Evolutionary conservation across 768 basidiomycete species (phyloP), one percentile per base, ranked within the genome.

Genomic region (Pulveroboletus frians): DNA sequence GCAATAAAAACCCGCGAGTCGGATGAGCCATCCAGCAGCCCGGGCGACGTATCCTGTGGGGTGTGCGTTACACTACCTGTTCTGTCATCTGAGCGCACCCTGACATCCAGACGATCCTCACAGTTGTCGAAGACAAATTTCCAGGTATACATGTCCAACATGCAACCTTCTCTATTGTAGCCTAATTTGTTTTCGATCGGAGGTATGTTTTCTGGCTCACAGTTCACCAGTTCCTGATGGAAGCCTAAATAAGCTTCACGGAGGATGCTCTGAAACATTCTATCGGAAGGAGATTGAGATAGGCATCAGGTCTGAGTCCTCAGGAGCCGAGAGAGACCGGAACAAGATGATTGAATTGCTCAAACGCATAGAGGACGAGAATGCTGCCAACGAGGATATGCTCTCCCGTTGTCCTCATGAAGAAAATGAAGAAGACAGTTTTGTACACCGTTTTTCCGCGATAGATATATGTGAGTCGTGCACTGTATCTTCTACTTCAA

Each of bases 161-260:
- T 93, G 91, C 69, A 92, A 92, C 59, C 69, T 85, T 23, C 77
- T 78, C 0, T 92, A 92, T 58, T 93, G 91, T 69, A 87, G 87
- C 23, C 64, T 92, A 27, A 69, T 72, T 10, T 93, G 91, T 68
- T 93, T 89, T 69, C 80, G 84, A 38, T 84, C 85, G 26, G 72
- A 79, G 68, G 86, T 85, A 66, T 52, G 77, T 63, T 26, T 48
- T 47, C 17, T 6, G 8, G 35, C 37, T 43, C 43, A 15, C 31
- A 8, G 43, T n/a, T 35, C 15, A 2, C 10, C 18, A 45, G 9
- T 4, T 3, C 32, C 46, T 46, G 39, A 55, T 23, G 43, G 34
- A 9, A 9, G 9, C n/a, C 44, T 11, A 10, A 14, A 46, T 34
- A 50, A 65, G 88, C 61, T 70, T 41, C 90, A 92, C 65, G 71